Base-by-base conservation (phyloP, 768 basidiomycete genomes). In the Russula earlei region DNA sequence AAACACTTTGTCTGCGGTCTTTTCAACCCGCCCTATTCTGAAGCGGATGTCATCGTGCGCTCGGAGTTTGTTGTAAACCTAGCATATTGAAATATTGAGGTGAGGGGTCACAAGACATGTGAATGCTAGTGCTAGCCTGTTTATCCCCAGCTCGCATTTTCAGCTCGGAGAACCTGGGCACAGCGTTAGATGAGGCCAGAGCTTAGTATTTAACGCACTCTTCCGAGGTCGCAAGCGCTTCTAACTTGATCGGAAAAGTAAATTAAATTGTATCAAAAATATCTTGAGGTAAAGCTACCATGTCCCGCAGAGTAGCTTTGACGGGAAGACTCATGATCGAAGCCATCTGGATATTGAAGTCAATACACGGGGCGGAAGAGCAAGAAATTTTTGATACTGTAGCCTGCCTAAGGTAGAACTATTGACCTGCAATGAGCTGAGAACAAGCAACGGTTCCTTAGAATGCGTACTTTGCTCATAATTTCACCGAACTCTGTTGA, bases 401-500 rank as follows among this genome's bases (percentile, higher is more conserved):
- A 38, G 50, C 43, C 25, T 22, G 40, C 31, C 14, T 47, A 10
- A 54, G 19, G 48, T 49, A 27, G 58, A 47, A 49, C 20, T 58
- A 43, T 49, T 65, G 85, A 86, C 58, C 85, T 89, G 9, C 42
- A 19, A n/a, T 60, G 58, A 55, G 38, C 42, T 52, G 19, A 38
- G 47, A 52, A 37, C 5, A 1, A 19, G 24, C 49, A 3, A 52
- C 5, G 12, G 36, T 42, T 5, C 22, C 6, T 49, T 47, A 34
- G 19, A n/a, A 25, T 43, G 55, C 43, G 38, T 54, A 84, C 90
- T 75, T 85, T 90, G 79, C 83, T 87, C 87, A 91, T 91, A 52
- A 89, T 82, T 56, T 92, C 85, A 0, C 90, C 89, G 60, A 78
- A 88, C 52, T 88, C 82, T 1, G 89, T 91, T 6, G 82, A 81